A percentile compares a stretch with the other conserved stretches of the same genome.
Evolutionary conservation across 139 green algal genomes (phyloP).

Genomic region (Micractinium sp.): DNA sequence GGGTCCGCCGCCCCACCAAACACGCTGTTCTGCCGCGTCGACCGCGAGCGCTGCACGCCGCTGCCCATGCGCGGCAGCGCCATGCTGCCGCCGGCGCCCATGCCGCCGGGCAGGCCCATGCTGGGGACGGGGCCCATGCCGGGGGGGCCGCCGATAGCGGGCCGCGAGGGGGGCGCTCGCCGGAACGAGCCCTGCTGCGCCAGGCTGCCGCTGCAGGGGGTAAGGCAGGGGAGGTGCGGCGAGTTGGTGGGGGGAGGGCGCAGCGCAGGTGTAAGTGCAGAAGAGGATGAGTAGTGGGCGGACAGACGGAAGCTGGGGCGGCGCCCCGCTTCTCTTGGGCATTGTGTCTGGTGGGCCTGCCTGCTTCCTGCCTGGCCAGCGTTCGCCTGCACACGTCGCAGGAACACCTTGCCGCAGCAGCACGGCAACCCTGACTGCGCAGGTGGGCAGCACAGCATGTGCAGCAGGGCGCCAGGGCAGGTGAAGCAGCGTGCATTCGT

Average conservation of each 20-base stretch:
- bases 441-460: not conserved
- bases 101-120: not conserved
- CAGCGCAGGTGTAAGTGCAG: not conserved
- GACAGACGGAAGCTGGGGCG: not conserved
- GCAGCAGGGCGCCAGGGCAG: not conserved
- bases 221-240: not conserved
- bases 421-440: not conserved
- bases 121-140: not conserved
- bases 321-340: not conserved
- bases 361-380: not conserved
- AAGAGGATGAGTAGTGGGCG: not conserved
- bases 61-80: not conserved
- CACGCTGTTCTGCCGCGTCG: not conserved
- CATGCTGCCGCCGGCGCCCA: conserved; percentile 11
- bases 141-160: not conserved
- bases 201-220: conserved; percentile 10
- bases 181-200: not conserved
- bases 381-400: not conserved
- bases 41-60: conserved; percentile 14
- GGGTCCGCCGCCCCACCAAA: not conserved
- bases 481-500: too few species aligned
- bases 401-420: not conserved
- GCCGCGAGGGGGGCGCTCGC: not conserved
- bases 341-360: not conserved
- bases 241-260: not conserved